Percentiles rank a stretch among this genome's conserved stretches.
phyloP scores from a whole-genome alignment of 2,329 filamentous ascomycete species.

The Aciculosporium take region DNA sequence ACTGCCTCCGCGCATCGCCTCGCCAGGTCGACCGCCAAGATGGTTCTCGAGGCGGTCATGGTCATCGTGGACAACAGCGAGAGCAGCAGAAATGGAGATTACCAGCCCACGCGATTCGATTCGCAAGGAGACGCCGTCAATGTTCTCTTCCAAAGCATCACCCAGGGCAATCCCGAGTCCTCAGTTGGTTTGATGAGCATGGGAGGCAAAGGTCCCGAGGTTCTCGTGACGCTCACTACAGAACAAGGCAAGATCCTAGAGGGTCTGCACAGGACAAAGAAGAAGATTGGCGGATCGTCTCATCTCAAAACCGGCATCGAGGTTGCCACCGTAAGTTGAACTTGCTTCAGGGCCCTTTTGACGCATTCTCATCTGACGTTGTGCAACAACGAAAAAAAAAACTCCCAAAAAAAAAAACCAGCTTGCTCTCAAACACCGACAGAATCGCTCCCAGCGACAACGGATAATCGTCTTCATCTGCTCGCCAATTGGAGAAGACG shows the following conservation, averaged over 20 bases:
- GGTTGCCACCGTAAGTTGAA: conserved; percentile 73
- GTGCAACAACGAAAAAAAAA: background rate
- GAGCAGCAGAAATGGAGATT: conserved; percentile 91
- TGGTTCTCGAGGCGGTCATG: conserved; percentile 99
- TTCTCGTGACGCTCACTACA: conserved; percentile 88
- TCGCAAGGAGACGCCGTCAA: conserved; percentile 91
- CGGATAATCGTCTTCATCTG: conserved; percentile 96
- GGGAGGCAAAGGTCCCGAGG: conserved; percentile 94
- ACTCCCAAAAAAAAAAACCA: conserved; percentile 25
- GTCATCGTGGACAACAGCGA: conserved; percentile 99
- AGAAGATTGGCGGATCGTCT: conserved; percentile 78
- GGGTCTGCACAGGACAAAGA: conserved; percentile 74
- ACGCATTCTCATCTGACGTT: no score
- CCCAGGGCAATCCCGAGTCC: conserved; percentile 87
- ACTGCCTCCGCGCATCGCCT: background rate
- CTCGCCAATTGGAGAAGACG: conserved; percentile 77
- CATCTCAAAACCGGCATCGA: conserved; percentile 91
- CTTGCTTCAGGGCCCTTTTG: no score
- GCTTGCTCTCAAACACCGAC: conserved; percentile 93
- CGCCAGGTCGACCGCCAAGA: conserved; percentile 40
- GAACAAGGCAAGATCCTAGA: conserved; percentile 94
- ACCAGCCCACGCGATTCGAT: conserved; percentile 84
- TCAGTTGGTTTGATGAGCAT: conserved; percentile 98
- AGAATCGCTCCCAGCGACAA: conserved; percentile 94
- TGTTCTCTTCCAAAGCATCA: conserved; percentile 91